These are phyloP conservation scores for Neurospora hispaniola DNA, from an alignment of 495 filamentous ascomycete genomes.

Conservation along the genomic window DNA sequence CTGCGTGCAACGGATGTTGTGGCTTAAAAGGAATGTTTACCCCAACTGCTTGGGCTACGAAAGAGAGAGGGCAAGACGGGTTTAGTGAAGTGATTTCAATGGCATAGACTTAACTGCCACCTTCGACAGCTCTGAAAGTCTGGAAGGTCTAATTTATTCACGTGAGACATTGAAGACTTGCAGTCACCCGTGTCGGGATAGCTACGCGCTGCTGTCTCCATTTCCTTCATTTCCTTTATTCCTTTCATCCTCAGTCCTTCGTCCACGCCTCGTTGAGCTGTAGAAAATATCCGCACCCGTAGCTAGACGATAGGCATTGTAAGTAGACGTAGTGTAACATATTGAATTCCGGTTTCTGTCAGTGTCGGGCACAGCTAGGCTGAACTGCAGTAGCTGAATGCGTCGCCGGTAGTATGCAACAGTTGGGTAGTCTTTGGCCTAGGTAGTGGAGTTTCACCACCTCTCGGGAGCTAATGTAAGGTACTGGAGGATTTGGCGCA, in stretches of 20 bases:
- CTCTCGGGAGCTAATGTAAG: neutral
- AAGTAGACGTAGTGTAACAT: neutral
- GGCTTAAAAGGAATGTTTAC: neutral
- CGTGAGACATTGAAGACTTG: neutral
- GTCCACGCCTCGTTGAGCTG: neutral
- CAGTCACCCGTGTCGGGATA: neutral
- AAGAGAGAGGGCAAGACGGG: neutral
- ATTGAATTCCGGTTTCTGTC: neutral
- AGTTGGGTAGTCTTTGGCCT: neutral
- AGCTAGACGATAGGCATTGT: neutral
- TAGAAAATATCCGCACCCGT: neutral
- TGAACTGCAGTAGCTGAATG: neutral
- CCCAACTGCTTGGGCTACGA: neutral
- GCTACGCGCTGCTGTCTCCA: neutral
- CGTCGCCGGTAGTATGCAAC: neutral
- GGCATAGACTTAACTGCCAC: neutral
- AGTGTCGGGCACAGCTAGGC: neutral
- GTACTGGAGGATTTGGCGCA: neutral
- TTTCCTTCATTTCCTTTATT: neutral
- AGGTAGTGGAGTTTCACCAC: neutral
- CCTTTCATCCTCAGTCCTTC: neutral
- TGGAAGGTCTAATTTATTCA: neutral
- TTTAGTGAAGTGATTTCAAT: fast-evolving
- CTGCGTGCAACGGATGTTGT: neutral
- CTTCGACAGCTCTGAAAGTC: neutral